phyloP scores from a whole-genome alignment of 257 asterid genomes.

The Fraxinus americana region DNA sequence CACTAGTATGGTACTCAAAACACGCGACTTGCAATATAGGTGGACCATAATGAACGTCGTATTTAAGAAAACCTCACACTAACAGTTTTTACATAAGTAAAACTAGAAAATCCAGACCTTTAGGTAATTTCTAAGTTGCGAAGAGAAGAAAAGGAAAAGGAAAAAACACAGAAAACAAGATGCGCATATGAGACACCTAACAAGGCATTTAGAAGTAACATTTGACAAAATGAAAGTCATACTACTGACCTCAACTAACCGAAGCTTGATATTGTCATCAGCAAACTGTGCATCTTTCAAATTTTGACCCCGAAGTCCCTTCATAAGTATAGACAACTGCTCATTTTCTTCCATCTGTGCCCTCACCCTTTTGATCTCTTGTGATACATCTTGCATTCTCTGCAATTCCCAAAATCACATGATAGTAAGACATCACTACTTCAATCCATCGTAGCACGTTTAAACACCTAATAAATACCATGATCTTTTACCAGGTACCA shows the following conservation, averaged over 20 bases:
- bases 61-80: not conserved
- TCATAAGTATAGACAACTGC: constrained; percentile 82
- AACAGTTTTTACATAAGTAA: not conserved
- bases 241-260: constrained; percentile 76
- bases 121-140: not conserved
- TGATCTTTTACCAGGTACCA: not conserved
- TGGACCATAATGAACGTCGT: not conserved
- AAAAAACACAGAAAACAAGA: not conserved
- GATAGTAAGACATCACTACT: constrained; percentile 11
- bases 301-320: constrained; percentile 97
- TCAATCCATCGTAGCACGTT: constrained; percentile 17
- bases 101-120: not conserved
- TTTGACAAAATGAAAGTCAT: constrained; percentile 5
- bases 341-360: constrained; percentile 99
- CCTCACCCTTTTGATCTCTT: constrained; percentile 92
- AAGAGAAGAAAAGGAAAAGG: not conserved
- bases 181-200: not conserved
- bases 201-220: constrained; percentile 14
- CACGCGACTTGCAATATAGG: not conserved
- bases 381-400: constrained; percentile 91
- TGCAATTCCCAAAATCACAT: constrained; percentile 45
- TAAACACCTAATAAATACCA: not conserved
- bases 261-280: constrained; percentile 79
- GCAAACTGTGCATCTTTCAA: constrained; percentile 80
- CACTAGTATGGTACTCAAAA: not conserved